Conservation (phyloP, 2,329 filamentous ascomycete genomes). For the Ophiocordyceps robertsii region DNA sequence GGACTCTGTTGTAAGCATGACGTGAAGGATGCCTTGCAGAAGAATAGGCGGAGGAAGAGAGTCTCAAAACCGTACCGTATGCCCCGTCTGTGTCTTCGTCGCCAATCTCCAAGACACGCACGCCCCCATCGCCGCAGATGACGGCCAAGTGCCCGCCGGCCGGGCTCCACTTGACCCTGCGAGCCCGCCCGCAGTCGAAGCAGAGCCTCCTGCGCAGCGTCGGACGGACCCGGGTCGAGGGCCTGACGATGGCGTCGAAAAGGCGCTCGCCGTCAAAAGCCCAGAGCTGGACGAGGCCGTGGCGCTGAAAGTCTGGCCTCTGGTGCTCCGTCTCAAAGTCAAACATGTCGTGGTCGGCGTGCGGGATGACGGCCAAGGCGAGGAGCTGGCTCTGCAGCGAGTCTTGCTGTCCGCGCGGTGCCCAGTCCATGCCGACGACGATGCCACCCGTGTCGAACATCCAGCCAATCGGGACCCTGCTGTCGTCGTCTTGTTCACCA, state of each 20-base stretch:
- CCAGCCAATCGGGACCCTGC: slow-evolving; percentile 29
- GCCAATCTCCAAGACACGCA: slow-evolving; percentile 29
- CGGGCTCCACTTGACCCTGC: slow-evolving; percentile 40
- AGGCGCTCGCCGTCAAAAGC: slow-evolving; percentile 23
- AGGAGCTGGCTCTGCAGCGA: slow-evolving; percentile 27
- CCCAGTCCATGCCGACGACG: slow-evolving; percentile 39
- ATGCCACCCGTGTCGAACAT: slow-evolving; percentile 41
- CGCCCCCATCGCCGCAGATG: slow-evolving; percentile 35
- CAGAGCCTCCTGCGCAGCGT: slow-evolving; percentile 30
- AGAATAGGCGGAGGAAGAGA: background rate
- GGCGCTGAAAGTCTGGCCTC: slow-evolving; percentile 23
- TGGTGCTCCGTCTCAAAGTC: slow-evolving; percentile 22
- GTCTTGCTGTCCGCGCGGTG: slow-evolving; percentile 14
- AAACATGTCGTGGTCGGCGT: slow-evolving; percentile 33
- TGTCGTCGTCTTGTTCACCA: slow-evolving; percentile 7
- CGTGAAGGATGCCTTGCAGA: background rate
- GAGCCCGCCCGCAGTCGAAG: slow-evolving; percentile 35
- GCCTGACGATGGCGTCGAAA: slow-evolving; percentile 17
- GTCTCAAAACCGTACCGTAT: slow-evolving; percentile 24
- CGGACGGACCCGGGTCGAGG: slow-evolving; percentile 21
- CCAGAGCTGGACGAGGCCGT: slow-evolving; percentile 40
- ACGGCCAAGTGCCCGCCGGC: slow-evolving; percentile 32
- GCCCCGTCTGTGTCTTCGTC: slow-evolving; percentile 12
- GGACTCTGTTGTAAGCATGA: slow-evolving; percentile 8
- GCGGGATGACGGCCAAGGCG: slow-evolving; percentile 36